These are phyloP conservation scores for Raphanus sativus DNA, from an alignment of 345 rosid genomes.

Conservation along the genomic window DNA sequence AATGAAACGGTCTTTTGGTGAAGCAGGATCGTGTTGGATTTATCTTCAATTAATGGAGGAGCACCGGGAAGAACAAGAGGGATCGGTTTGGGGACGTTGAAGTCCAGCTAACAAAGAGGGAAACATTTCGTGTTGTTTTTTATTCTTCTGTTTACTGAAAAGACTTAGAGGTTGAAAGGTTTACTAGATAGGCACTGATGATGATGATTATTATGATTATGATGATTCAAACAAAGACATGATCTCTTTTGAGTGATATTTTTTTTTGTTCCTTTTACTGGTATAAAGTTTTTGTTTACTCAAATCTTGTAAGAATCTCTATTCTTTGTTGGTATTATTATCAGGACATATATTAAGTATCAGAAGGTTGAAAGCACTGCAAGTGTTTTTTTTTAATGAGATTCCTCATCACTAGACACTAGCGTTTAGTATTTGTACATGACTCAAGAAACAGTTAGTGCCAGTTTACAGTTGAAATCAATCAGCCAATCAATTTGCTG, in stretches of 20 bases:
- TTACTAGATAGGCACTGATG: slow-evolving; percentile 38
- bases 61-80: slow-evolving; percentile 95
- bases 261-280: slow-evolving; percentile 29
- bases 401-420: slow-evolving; percentile 1
- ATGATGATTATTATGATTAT: slow-evolving; percentile 21
- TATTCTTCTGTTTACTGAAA: neutral
- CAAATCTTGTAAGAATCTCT: slow-evolving; percentile 6
- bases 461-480: slow-evolving; percentile 31
- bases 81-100: slow-evolving; percentile 46
- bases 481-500: slow-evolving; percentile 23
- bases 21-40: slow-evolving; percentile 71
- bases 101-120: slow-evolving; percentile 34
- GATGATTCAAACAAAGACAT: slow-evolving; percentile 18
- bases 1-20: slow-evolving; percentile 18
- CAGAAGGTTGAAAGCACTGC: slow-evolving; percentile 10
- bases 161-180: slow-evolving; percentile 12
- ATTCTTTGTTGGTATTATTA: slow-evolving; percentile 21
- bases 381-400: slow-evolving; percentile 14
- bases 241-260: slow-evolving; percentile 23
- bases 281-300: neutral
- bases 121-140: slow-evolving; percentile 21
- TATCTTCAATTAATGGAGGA: slow-evolving; percentile 72
- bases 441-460: slow-evolving; percentile 23
- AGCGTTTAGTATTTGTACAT: slow-evolving; percentile 26
- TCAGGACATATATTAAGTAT: slow-evolving; percentile 5